Conservation (phyloP, 1,284 basidiomycete genomes). For the Heterobasidion irregulare region DNA sequence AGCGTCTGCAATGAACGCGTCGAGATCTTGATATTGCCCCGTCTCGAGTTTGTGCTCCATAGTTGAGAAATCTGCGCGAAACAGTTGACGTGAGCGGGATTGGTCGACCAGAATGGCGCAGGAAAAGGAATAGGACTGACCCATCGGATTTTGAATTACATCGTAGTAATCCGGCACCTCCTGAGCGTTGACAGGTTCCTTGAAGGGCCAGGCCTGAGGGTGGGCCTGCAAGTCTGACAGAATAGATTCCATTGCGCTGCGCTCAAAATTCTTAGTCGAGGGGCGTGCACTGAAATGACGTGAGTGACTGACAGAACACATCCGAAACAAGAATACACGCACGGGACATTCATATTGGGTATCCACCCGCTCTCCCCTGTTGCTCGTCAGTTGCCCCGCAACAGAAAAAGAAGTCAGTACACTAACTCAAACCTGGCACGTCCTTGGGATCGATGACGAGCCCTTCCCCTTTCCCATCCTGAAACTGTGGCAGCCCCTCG, state of each 20-base stretch:
- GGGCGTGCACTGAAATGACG: slow-evolving; percentile 27
- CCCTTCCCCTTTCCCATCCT: slow-evolving; percentile 46
- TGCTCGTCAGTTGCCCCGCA: slow-evolving; percentile 1
- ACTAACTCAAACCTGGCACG: slow-evolving; percentile 79
- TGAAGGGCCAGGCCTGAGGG: slow-evolving; percentile 84
- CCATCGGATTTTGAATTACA: slow-evolving; percentile 91
- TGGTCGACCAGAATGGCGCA: not conserved
- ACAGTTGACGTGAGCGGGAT: slow-evolving; percentile 3
- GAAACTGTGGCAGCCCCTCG: too few species aligned
- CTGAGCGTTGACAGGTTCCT: slow-evolving; percentile 70
- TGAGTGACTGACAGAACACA: slow-evolving; percentile 5
- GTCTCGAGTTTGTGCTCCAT: slow-evolving; percentile 92
- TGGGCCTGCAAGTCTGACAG: slow-evolving; percentile 80
- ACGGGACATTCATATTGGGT: slow-evolving; percentile 76
- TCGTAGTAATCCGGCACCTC: slow-evolving; percentile 92
- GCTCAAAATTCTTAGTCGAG: slow-evolving; percentile 46
- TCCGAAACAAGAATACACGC: slow-evolving; percentile 19
- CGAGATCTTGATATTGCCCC: slow-evolving; percentile 70
- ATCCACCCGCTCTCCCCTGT: slow-evolving; percentile 92
- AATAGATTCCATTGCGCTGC: slow-evolving; percentile 73
- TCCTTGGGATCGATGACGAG: slow-evolving; percentile 58
- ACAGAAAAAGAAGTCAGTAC: slow-evolving; percentile 5
- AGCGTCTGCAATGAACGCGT: slow-evolving; percentile 76
- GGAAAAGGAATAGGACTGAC: slow-evolving; percentile 34
- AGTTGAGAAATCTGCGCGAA: slow-evolving; percentile 69